A percentile compares a stretch with the other conserved stretches of the same genome.
phyloP scores from a whole-genome alignment of 2,329 filamentous ascomycete species.

The Rhexocercosporidium sp. region DNA sequence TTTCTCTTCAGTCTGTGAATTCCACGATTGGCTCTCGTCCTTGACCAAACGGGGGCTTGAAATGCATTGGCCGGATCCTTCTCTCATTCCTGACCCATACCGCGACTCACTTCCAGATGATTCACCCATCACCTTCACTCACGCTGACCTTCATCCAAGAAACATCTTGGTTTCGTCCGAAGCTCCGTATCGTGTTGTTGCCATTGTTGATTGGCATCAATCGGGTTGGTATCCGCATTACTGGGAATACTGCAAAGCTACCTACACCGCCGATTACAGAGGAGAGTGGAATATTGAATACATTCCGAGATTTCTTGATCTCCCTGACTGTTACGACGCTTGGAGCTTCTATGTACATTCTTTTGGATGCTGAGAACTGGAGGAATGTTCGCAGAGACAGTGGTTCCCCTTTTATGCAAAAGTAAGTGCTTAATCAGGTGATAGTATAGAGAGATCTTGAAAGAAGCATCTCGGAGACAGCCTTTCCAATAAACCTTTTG shows the following conservation, averaged over 20 bases:
- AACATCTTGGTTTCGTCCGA: slow-evolving; percentile 44
- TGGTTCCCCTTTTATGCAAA: neutral
- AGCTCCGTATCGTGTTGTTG: slow-evolving; percentile 31
- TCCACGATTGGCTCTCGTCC: slow-evolving; percentile 39
- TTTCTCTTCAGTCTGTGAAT: slow-evolving; percentile 32
- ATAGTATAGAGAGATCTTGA: slow-evolving; percentile 14
- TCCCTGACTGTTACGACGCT: slow-evolving; percentile 14
- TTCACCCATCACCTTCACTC: slow-evolving; percentile 42
- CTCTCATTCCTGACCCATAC: slow-evolving; percentile 34
- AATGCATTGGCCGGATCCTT: slow-evolving; percentile 30
- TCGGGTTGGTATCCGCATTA: slow-evolving; percentile 45
- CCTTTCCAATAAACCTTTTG: slow-evolving; percentile 5
- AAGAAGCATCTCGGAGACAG: neutral
- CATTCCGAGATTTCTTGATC: slow-evolving; percentile 17
- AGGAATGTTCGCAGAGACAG: neutral
- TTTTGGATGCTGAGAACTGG: slow-evolving; percentile 11
- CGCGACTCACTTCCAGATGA: slow-evolving; percentile 38
- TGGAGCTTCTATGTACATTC: slow-evolving; percentile 12
- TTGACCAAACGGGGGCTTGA: slow-evolving; percentile 29
- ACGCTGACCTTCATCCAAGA: slow-evolving; percentile 42
- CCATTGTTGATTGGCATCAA: slow-evolving; percentile 44
- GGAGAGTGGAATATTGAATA: slow-evolving; percentile 25
- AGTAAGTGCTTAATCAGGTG: neutral
- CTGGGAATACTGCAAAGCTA: slow-evolving; percentile 44
- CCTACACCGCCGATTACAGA: slow-evolving; percentile 12